Base-by-base conservation (phyloP, 441 rosid species). In the Breynia disticha region DNA sequence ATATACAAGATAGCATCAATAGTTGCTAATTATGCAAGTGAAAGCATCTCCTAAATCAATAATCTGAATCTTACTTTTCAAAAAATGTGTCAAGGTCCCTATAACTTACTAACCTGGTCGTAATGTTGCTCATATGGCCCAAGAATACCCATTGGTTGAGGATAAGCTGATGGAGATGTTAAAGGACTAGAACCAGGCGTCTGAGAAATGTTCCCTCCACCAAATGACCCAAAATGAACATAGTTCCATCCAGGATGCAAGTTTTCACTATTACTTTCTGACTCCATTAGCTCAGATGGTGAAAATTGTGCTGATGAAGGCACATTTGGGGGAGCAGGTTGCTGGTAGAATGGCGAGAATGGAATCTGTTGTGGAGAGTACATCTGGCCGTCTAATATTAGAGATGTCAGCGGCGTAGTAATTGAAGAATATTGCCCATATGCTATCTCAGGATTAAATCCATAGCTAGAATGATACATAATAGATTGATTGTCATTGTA, bases 131-230 rank as follows among this genome's bases (percentile, higher is more conserved):
- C 89, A 32, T 82, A 80, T 19, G 90, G 65, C 59, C 94, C 90
- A 72, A 82, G 84, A 57, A 85, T 85, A 63, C 90, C 90, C 80
- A 77, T 67, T 16, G 80, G 74, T 61, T 77, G 94, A 65, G 87
- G 79, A 72, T 85, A 85, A 42, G 71, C 68, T 20, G 74, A 49
- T 56, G 78, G 63, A 3, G 86, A 71, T 41, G 76, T 28, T 52
- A 75, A 59, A 57, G 82, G 57, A 70, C 60, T 63, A 50, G 65
- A 71, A 61, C 68, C 80, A 54, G 56, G 76, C 61, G 67, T 67
- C 4, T 74, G 80, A 32, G 83, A 59, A 35, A 73, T 19, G 46
- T 56, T 72, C 43, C 67, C 80, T 54, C 81, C 85, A 54, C 76
- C 87, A 67, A 57, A 84, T 60, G 80, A 66, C 38, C 79, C 94